Conservation (phyloP, 208 protist species). For the Trypanosoma conorhini region DNA sequence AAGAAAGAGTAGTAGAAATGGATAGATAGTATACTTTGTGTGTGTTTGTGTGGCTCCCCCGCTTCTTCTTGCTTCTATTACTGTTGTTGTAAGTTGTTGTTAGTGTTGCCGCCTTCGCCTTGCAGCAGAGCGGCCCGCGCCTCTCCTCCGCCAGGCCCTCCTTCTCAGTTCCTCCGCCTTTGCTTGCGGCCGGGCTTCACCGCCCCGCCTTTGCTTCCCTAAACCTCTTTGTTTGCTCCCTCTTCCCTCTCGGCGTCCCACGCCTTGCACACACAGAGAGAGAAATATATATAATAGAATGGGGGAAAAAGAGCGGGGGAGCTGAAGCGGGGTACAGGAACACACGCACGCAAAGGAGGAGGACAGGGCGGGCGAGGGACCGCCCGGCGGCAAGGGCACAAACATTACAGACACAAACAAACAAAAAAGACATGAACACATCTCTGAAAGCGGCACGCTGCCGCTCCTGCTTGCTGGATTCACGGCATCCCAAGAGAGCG, state of each 20-base stretch:
- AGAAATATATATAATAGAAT: no score
- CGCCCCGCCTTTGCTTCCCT: background rate
- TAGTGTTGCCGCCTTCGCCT: background rate
- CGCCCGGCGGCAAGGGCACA: background rate
- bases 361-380: background rate
- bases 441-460: background rate
- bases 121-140: no score
- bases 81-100: background rate
- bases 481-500: background rate
- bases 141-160: background rate
- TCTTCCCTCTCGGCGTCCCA: background rate
- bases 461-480: background rate
- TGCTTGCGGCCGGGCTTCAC: background rate
- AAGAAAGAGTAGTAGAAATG: slow-evolving; percentile 13
- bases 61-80: background rate
- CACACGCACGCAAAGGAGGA: background rate
- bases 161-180: background rate
- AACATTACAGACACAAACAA: no score
- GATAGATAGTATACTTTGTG: no score
- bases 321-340: background rate
- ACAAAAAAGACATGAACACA: background rate
- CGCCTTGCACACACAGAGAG: background rate
- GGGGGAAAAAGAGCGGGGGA: no score
- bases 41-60: no score
- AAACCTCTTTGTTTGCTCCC: background rate